Evolutionary conservation across 1,284 basidiomycete species (phyloP).

Genomic region (Bondarzewia mesenterica): DNA sequence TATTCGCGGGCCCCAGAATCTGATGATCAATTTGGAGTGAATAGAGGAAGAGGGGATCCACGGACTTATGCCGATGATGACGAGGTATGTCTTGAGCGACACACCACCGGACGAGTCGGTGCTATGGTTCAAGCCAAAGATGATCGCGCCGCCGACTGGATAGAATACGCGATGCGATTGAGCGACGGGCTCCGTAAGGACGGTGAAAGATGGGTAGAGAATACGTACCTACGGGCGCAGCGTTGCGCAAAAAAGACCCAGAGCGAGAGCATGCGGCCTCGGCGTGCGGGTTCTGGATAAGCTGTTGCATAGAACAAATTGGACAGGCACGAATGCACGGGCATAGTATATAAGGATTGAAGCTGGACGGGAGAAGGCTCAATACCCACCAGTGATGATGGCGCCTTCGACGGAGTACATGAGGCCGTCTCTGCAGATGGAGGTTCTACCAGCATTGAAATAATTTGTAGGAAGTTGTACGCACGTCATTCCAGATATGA

Average conservation of each 20-base stretch:
- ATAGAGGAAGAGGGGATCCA: not conserved
- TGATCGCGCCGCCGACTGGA: not conserved
- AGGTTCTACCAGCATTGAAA: not conserved
- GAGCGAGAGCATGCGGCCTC: not conserved
- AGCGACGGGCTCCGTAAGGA: not conserved
- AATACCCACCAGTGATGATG: not conserved
- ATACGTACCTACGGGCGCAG: not conserved
- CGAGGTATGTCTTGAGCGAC: not conserved
- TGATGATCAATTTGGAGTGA: not conserved
- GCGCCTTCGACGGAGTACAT: not conserved
- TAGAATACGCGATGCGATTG: not conserved
- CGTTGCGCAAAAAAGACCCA: not conserved
- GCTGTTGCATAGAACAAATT: not conserved
- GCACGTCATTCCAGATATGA: not conserved
- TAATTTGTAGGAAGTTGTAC: not conserved
- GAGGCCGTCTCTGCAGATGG: not conserved
- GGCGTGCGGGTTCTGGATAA: not conserved
- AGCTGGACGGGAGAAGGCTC: too few relatives aligned
- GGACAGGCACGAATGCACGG: not conserved
- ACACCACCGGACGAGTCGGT: not conserved
- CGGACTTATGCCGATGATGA: not conserved
- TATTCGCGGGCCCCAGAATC: not conserved
- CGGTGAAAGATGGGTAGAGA: not conserved
- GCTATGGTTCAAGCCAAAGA: not conserved
- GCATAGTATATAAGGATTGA: not conserved